These are phyloP conservation scores for Podaxis sp. DNA, from an alignment of 768 basidiomycete species.

Conservation along the genomic window DNA sequence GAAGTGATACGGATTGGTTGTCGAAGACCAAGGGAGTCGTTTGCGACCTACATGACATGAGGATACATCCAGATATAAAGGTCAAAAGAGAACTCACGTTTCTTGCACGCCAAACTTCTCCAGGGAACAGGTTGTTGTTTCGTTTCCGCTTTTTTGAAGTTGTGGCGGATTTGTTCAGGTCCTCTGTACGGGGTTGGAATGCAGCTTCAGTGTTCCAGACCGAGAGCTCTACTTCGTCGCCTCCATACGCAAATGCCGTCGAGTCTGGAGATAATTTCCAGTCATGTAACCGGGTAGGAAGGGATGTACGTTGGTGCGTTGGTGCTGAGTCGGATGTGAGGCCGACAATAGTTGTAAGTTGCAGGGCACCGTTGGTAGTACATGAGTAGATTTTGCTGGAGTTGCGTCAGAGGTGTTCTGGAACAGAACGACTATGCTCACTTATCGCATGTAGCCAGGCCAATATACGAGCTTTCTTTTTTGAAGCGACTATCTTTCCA, in stretches of 20 bases:
- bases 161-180: slow-evolving; percentile 11
- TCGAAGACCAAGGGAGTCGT: slow-evolving; percentile 70
- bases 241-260: slow-evolving; percentile 71
- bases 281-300: slow-evolving; percentile 66
- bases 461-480: slow-evolving; percentile 51
- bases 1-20: slow-evolving; percentile 76
- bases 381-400: slow-evolving; percentile 38
- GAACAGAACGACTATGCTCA: slow-evolving; percentile 25
- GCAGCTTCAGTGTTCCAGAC: slow-evolving; percentile 67
- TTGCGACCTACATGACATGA: slow-evolving; percentile 46
- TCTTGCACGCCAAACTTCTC: slow-evolving; percentile 81
- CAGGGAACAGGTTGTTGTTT: slow-evolving; percentile 52
- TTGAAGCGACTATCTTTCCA: slow-evolving; percentile 69
- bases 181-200: slow-evolving; percentile 32
- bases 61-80: background rate
- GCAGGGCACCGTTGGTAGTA: slow-evolving; percentile 71
- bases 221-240: slow-evolving; percentile 82
- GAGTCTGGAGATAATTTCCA: slow-evolving; percentile 56
- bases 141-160: slow-evolving; percentile 55
- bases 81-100: slow-evolving; percentile 44
- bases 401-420: background rate
- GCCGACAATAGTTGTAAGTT: slow-evolving; percentile 32
- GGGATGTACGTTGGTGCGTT: slow-evolving; percentile 21
- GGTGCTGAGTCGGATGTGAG: slow-evolving; percentile 2
- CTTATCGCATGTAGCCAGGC: slow-evolving; percentile 49